Conservation (phyloP, 2,329 filamentous ascomycete genomes). For the Mycosphaerella arachidis region DNA sequence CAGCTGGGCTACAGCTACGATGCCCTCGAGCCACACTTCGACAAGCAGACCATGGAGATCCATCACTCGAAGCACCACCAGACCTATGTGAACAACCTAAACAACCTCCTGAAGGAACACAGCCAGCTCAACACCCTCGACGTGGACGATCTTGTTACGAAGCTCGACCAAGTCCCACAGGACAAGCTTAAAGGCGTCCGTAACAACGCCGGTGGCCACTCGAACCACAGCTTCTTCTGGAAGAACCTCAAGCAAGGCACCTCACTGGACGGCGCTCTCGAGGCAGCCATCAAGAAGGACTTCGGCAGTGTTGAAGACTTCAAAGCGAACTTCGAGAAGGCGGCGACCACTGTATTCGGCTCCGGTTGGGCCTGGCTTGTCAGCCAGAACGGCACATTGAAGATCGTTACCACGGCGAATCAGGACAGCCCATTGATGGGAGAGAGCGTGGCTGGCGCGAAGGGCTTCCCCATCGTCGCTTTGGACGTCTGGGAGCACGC, state of each 20-base stretch:
- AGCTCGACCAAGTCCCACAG: conserved; percentile 55
- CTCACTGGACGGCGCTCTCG: conserved; percentile 53
- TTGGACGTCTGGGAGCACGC: conserved; percentile 94
- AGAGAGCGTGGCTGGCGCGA: conserved; percentile 53
- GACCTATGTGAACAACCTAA: conserved; percentile 72
- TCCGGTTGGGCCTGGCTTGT: conserved; percentile 89
- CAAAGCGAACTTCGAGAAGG: conserved; percentile 58
- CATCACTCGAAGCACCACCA: conserved; percentile 78
- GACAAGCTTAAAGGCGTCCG: conserved; percentile 67
- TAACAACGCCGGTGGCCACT: conserved; percentile 88
- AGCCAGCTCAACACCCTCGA: conserved; percentile 46
- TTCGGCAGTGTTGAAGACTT: conserved; percentile 70
- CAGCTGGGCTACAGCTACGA: conserved; percentile 37
- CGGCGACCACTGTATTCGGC: conserved; percentile 69
- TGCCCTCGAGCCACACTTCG: conserved; percentile 71
- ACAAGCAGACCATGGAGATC: conserved; percentile 73
- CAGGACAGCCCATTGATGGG: conserved; percentile 57
- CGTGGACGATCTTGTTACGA: conserved; percentile 42
- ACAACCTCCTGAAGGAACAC: conserved; percentile 60
- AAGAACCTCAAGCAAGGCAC: conserved; percentile 66
- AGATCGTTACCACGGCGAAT: conserved; percentile 78
- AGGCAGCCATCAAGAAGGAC: conserved; percentile 56
- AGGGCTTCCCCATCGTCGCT: conserved; percentile 58
- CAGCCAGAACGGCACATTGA: conserved; percentile 56
- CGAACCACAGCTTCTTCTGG: conserved; percentile 94